These are phyloP conservation scores for Hirsutella thompsonii DNA, from an alignment of 2,329 filamentous ascomycete species.

Conservation along the genomic window DNA sequence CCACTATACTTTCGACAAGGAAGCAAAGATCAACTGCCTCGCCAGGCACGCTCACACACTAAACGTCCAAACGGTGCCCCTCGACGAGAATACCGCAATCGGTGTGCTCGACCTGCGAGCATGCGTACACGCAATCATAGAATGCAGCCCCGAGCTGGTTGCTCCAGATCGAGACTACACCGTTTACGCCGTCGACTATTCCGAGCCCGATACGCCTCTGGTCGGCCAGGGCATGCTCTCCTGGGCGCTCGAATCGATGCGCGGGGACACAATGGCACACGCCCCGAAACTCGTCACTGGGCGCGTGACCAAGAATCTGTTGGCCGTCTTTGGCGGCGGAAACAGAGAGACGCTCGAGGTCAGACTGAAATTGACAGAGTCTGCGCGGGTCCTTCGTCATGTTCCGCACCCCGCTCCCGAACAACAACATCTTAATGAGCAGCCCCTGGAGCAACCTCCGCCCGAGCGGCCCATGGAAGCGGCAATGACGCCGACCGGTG, in stretches of 20 bases:
- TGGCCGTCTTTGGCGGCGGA: slow-evolving; percentile 74
- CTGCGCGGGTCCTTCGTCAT: slow-evolving; percentile 42
- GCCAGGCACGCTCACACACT: slow-evolving; percentile 73
- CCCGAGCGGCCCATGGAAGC: slow-evolving; percentile 15
- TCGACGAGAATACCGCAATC: slow-evolving; percentile 71
- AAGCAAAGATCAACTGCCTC: slow-evolving; percentile 78
- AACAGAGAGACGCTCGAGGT: slow-evolving; percentile 86
- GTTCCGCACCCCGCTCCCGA: slow-evolving; percentile 13
- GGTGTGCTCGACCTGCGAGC: slow-evolving; percentile 78
- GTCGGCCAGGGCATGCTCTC: slow-evolving; percentile 95
- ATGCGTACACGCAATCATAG: slow-evolving; percentile 70
- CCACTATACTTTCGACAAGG: slow-evolving; percentile 87
- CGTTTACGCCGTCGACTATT: slow-evolving; percentile 95
- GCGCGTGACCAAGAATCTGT: slow-evolving; percentile 73
- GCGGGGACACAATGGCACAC: slow-evolving; percentile 28
- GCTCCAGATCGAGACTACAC: slow-evolving; percentile 71
- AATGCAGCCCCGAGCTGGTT: slow-evolving; percentile 70
- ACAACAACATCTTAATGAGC: neutral
- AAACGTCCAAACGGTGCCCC: slow-evolving; percentile 63
- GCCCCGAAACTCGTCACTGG: slow-evolving; percentile 72
- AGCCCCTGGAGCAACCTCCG: slow-evolving; percentile 6
- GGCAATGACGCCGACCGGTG: slow-evolving; percentile 42
- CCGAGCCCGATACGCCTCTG: slow-evolving; percentile 82
- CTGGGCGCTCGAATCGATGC: slow-evolving; percentile 48
- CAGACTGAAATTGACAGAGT: slow-evolving; percentile 71